A percentile compares a stretch with the other conserved stretches of the same genome.
These are phyloP conservation scores for Fusarium burgessii DNA, from an alignment of 2,329 filamentous ascomycete genomes.

Conservation along the genomic window DNA sequence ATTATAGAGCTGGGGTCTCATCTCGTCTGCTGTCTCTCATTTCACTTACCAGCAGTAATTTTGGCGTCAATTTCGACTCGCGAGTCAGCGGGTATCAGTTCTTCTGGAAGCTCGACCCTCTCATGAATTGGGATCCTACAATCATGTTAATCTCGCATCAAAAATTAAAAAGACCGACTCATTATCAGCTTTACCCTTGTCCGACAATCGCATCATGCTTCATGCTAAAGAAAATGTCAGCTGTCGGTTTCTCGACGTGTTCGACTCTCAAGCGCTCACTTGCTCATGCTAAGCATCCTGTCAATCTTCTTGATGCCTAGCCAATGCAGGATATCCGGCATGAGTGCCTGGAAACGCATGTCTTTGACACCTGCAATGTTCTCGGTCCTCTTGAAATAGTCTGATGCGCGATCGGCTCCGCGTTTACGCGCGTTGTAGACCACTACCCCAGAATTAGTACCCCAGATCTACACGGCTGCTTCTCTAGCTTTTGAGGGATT, in stretches of 20 bases:
- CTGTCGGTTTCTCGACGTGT: slow-evolving; percentile 25
- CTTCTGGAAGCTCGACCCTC: slow-evolving; percentile 90
- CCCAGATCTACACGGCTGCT: slow-evolving; percentile 19
- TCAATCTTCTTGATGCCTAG: slow-evolving; percentile 99
- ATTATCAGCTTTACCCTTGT: slow-evolving; percentile 70
- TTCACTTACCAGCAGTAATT: slow-evolving; percentile 84
- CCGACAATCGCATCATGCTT: slow-evolving; percentile 90
- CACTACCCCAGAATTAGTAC: slow-evolving; percentile 53
- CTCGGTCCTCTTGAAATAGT: slow-evolving; percentile 98
- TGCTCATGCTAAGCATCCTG: slow-evolving; percentile 98
- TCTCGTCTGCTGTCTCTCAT: slow-evolving; percentile 4
- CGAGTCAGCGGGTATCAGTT: slow-evolving; percentile 93
- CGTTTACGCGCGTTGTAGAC: slow-evolving; percentile 86
- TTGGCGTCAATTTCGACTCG: slow-evolving; percentile 99
- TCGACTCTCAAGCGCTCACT: slow-evolving; percentile 66
- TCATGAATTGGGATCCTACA: slow-evolving; percentile 84
- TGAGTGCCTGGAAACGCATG: slow-evolving; percentile 98
- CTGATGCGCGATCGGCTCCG: slow-evolving; percentile 82
- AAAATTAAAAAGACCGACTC: slow-evolving; percentile 3
- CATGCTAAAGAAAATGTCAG: slow-evolving; percentile 70
- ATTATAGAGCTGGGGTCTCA: slow-evolving; percentile 6
- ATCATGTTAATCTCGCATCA: slow-evolving; percentile 25
- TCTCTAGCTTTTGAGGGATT: slow-evolving; percentile 2
- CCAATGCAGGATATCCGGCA: slow-evolving; percentile 99
- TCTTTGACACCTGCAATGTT: slow-evolving; percentile 97